A percentile compares a stretch with the other conserved stretches of the same genome.
Conservation (phyloP, 2,329 filamentous ascomycete genomes). For the Sporothrix mexicana region DNA sequence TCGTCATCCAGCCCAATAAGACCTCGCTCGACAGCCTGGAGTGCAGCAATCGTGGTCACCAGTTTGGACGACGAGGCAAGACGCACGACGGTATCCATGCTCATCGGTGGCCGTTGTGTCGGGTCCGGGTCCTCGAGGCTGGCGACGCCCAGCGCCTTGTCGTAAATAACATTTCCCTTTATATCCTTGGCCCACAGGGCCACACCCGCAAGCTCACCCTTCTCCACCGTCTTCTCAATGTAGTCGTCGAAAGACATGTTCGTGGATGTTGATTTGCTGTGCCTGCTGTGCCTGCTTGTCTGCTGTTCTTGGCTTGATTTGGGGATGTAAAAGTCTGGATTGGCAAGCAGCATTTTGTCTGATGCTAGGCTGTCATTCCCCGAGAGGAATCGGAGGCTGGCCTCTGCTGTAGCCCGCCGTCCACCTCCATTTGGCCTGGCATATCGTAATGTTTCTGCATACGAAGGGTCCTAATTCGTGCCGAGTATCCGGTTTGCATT, state of each 20-base stretch:
- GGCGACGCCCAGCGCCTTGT: constrained; percentile 24
- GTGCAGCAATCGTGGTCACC: constrained; percentile 31
- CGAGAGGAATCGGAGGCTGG: too few relatives aligned
- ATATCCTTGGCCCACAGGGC: constrained; percentile 31
- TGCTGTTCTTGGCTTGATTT: not conserved
- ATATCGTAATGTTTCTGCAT: not conserved
- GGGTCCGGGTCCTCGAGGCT: constrained; percentile 25
- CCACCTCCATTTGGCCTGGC: not conserved
- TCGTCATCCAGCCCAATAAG: constrained; percentile 33
- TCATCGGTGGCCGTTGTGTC: constrained; percentile 29
- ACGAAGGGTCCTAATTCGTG: not conserved
- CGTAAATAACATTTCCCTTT: constrained; percentile 16
- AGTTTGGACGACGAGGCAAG: constrained; percentile 35
- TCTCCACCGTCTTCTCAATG: constrained; percentile 32
- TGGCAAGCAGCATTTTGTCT: too few relatives aligned
- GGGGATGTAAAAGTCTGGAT: not conserved
- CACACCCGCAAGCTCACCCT: constrained; percentile 31
- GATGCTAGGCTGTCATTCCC: too few relatives aligned
- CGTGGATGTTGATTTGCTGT: not conserved
- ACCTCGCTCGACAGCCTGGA: constrained; percentile 34
- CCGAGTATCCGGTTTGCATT: constrained; percentile 17
- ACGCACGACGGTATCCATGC: constrained; percentile 28
- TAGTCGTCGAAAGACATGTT: constrained; percentile 32
- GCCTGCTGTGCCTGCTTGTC: not conserved
- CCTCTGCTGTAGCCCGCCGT: not conserved